These are phyloP conservation scores for Zostera marina DNA, from an alignment of 116 monocot species.

Conservation along the genomic window DNA sequence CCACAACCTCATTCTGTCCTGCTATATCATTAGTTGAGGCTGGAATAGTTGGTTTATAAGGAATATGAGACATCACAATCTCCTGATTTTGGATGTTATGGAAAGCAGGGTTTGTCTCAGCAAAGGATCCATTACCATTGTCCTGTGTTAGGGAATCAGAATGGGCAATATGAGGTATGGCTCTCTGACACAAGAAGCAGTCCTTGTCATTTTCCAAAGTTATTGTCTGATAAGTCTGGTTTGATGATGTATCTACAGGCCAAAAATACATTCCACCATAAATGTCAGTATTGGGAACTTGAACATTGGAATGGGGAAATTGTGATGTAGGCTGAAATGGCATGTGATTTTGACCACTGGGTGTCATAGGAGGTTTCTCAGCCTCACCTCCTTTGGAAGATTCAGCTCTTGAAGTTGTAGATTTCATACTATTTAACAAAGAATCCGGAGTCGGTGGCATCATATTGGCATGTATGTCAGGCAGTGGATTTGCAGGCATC, in stretches of 20 bases:
- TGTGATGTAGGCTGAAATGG: slow-evolving; percentile 36
- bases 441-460: slow-evolving; percentile 4
- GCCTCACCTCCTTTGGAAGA: neutral
- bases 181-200: slow-evolving; percentile 54
- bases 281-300: slow-evolving; percentile 12
- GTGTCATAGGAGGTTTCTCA: neutral
- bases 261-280: slow-evolving; percentile 18
- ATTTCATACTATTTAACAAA: slow-evolving; percentile 3
- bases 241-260: neutral
- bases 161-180: slow-evolving; percentile 45
- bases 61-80: slow-evolving; percentile 9
- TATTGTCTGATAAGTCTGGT: slow-evolving; percentile 6
- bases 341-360: slow-evolving; percentile 12
- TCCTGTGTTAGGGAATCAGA: slow-evolving; percentile 43
- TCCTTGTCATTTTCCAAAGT: slow-evolving; percentile 28
- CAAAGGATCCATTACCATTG: slow-evolving; percentile 10
- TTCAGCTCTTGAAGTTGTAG: slow-evolving; percentile 4
- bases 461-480: slow-evolving; percentile 5
- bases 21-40: neutral
- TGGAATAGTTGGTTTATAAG: neutral
- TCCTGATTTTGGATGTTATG: slow-evolving; percentile 38
- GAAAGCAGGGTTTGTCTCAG: slow-evolving; percentile 15
- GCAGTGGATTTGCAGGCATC: neutral
- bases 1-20: slow-evolving; percentile 5
- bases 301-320: slow-evolving; percentile 26